Evolutionary conservation across 1,284 basidiomycete genomes (phyloP).

Genomic region (Cutaneotrichosporon sp.): DNA sequence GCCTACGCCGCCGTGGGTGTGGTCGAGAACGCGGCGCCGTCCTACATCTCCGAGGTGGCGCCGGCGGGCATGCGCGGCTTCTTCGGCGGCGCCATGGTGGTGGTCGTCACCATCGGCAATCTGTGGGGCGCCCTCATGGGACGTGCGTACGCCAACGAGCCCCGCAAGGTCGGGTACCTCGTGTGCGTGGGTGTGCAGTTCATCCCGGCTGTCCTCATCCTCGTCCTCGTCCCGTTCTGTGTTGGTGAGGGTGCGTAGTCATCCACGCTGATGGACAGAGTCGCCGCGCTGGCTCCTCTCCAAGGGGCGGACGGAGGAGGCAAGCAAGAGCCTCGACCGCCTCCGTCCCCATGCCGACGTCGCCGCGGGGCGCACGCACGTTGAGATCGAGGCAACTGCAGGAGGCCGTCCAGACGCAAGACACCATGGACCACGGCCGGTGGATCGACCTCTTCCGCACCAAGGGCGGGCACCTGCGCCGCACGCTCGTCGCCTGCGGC

Average conservation of each 20-base stretch:
- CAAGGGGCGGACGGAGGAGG: conserved; percentile 19
- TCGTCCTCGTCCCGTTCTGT: conserved; percentile 17
- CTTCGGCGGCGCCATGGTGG: conserved; percentile 24
- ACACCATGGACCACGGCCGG: conserved; percentile 8
- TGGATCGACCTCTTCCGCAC: conserved; percentile 30
- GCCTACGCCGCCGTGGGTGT: conserved; percentile 31
- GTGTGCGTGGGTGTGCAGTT: conserved; percentile 27
- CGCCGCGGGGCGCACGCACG: conserved; percentile 15
- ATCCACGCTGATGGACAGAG: conserved; percentile 1
- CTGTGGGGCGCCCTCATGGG: conserved; percentile 23
- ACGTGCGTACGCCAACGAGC: conserved; percentile 21
- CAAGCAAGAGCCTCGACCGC: conserved; percentile 24
- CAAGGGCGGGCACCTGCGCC: conserved; percentile 22
- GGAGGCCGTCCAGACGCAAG: conserved; percentile 21
- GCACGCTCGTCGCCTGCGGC: conserved; percentile 13
- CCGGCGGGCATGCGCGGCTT: conserved; percentile 27
- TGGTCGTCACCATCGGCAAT: conserved; percentile 12
- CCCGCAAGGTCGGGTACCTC: conserved; percentile 20
- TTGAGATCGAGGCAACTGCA: conserved; percentile 31
- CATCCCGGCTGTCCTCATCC: conserved; percentile 19
- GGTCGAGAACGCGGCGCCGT: conserved; percentile 29
- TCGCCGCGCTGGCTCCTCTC: conserved; percentile 33
- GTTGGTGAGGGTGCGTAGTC: not conserved
- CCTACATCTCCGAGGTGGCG: conserved; percentile 28
- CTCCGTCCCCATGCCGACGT: conserved; percentile 24